Base-by-base conservation (phyloP, 1,284 basidiomycete species). In the Neonothopanus nambi region DNA sequence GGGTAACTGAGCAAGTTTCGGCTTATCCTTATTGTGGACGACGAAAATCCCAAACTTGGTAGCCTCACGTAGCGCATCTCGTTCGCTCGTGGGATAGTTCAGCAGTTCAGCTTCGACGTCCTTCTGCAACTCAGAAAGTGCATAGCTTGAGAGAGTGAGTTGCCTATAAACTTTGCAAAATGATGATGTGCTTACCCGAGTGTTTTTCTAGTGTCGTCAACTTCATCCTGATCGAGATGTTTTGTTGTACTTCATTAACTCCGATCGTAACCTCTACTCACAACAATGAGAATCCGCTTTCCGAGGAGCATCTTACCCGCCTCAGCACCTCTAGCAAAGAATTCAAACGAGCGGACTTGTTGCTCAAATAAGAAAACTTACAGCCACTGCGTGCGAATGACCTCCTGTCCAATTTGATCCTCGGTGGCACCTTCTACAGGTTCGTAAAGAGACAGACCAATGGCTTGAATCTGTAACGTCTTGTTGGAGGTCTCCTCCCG, bases 21-120 rank as follows among this genome's bases (percentile, higher is more conserved):
- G 76, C 74, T 96, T 96, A 58, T 85, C 75, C 74, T 97, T 97
- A 78, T 97, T 96, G 73, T 97, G 94, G 15, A 98, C 95, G 36
- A 96, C 94, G 66, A 97, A 98, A 60, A 96, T 77, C 1, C 83
- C 93, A 58, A 97, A 92, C 68, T 89, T 79, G 39, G 95, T 94
- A 0, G 72, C 68, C 1, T 63, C 64, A 57, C 85, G 82, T 53
- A 89, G 72, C 2, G 79, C 79, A 26, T 86, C 85, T 52, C 90
- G 84, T 65, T 94, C 86, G 11, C 77, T 69, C 65, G 87, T 86
- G 5, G 87, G 81, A 55, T 87, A 77, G 3, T 66, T 71, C 37
- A 76, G 63, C 18, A 94, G 75, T 64, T 92, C 91, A 58, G 73
- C 73, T 63, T 93, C 86, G 49, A 95, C 88, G 65, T 98, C 95